Evolutionary conservation across 805 yeast species (phyloP).

Genomic region (Saccharomycopsis selenospora): DNA sequence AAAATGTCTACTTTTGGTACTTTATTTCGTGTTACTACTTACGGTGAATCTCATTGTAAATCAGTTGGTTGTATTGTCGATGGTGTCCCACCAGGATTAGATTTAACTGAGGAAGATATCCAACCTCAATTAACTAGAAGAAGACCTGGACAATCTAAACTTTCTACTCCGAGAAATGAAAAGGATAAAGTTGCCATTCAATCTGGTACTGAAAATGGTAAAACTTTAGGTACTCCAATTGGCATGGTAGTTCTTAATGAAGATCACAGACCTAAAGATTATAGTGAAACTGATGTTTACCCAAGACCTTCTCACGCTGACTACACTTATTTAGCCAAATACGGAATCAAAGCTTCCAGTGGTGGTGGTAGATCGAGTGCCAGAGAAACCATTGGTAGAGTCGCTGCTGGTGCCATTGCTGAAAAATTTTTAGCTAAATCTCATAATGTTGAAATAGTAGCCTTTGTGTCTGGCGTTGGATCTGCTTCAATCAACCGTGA

Average conservation of each 20-base stretch:
- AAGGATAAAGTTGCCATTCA: conserved; percentile 90
- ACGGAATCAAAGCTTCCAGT: conserved; percentile 86
- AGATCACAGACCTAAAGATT: conserved; percentile 96
- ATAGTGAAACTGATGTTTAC: conserved; percentile 87
- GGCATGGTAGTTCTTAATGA: conserved; percentile 89
- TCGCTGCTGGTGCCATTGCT: conserved; percentile 98
- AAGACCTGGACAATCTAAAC: conserved; percentile 93
- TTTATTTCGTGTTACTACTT: conserved; percentile 66
- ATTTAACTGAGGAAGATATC: conserved; percentile 74
- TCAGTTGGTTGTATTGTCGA: conserved; percentile 98
- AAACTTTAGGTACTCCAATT: conserved; percentile 90
- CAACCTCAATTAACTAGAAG: conserved; percentile 96
- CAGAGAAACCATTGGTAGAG: conserved; percentile 97
- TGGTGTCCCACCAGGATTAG: conserved; percentile 95
- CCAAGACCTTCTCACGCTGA: conserved; percentile 99
- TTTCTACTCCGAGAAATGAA: conserved; percentile 94
- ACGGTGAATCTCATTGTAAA: conserved; percentile 96
- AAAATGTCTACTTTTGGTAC: conserved; percentile 73
- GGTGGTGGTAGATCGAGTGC: conserved; percentile 99
- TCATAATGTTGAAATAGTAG: conserved; percentile 82
- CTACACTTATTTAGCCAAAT: conserved; percentile 83
- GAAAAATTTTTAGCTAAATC: conserved; percentile 78
- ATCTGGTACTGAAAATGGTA: conserved; percentile 87
- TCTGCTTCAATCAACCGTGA: conserved; percentile 68
- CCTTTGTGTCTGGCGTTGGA: conserved; percentile 94